A percentile compares a stretch with the other conserved stretches of the same genome.
Evolutionary conservation across 1,284 basidiomycete species (phyloP).

Genomic region (Apiotrichum porosum): DNA sequence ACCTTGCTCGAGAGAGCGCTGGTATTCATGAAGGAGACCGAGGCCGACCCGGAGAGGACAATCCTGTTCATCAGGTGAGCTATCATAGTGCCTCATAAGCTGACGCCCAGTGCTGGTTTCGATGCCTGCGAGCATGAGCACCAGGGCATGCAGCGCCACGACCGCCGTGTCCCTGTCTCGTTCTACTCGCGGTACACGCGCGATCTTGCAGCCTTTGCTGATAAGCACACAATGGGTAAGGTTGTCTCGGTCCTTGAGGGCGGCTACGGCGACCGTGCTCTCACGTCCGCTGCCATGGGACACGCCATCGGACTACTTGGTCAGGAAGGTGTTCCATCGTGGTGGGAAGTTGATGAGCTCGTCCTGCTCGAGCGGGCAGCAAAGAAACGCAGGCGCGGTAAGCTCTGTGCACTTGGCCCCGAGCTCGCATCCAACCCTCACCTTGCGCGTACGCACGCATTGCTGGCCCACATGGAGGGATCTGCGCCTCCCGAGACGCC

Average conservation of each 20-base stretch:
- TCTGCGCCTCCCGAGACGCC: constrained; percentile 6
- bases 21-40: constrained; percentile 65
- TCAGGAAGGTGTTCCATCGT: constrained; percentile 51
- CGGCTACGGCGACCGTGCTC: constrained; percentile 84
- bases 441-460: constrained; percentile 55
- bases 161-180: constrained; percentile 75
- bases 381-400: constrained; percentile 54
- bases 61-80: constrained; percentile 78
- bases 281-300: constrained; percentile 75
- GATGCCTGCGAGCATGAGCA: constrained; percentile 92
- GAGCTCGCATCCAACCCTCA: constrained; percentile 55
- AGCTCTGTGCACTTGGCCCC: constrained; percentile 52
- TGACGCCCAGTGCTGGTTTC: constrained; percentile 60
- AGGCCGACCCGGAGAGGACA: constrained; percentile 63
- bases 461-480: constrained; percentile 52
- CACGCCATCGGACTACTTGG: constrained; percentile 66
- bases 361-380: constrained; percentile 62
- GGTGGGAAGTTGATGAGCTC: constrained; percentile 69
- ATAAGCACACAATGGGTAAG: constrained; percentile 63
- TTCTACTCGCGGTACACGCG: constrained; percentile 82
- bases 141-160: constrained; percentile 85
- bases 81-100: neutral
- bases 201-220: constrained; percentile 66
- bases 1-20: constrained; percentile 66
- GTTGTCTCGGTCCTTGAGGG: constrained; percentile 88